Conservation (phyloP, 106 monocot species). For the Amphibolis antarctica region DNA sequence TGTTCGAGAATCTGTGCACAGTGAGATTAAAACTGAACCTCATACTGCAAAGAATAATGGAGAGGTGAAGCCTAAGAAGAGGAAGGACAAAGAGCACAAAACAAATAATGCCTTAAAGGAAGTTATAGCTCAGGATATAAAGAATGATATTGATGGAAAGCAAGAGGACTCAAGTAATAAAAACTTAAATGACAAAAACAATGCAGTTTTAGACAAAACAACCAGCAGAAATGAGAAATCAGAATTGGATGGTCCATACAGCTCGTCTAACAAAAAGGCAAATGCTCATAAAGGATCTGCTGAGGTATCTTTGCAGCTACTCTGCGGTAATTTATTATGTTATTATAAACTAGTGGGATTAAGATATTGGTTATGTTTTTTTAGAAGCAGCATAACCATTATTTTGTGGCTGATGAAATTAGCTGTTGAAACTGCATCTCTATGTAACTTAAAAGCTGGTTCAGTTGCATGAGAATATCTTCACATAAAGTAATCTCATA, state of each 20-base stretch:
- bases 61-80: background rate
- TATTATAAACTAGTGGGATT: too few relatives aligned
- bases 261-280: background rate
- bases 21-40: background rate
- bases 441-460: too few relatives aligned
- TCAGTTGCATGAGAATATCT: too few relatives aligned
- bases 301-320: background rate
- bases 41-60: background rate
- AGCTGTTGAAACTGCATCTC: too few relatives aligned
- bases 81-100: background rate
- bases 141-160: background rate
- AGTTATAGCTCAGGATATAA: background rate
- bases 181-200: background rate
- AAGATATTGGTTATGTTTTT: too few relatives aligned
- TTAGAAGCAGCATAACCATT: too few relatives aligned
- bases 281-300: background rate
- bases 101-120: background rate
- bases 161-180: background rate
- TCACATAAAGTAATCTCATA: too few relatives aligned
- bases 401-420: too few relatives aligned
- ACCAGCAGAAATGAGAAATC: background rate
- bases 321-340: too few relatives aligned
- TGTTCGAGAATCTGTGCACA: background rate
- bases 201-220: background rate
- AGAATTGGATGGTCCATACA: background rate